Conservation (phyloP, 768 basidiomycete species). For the Termitomyces sp. region DNA sequence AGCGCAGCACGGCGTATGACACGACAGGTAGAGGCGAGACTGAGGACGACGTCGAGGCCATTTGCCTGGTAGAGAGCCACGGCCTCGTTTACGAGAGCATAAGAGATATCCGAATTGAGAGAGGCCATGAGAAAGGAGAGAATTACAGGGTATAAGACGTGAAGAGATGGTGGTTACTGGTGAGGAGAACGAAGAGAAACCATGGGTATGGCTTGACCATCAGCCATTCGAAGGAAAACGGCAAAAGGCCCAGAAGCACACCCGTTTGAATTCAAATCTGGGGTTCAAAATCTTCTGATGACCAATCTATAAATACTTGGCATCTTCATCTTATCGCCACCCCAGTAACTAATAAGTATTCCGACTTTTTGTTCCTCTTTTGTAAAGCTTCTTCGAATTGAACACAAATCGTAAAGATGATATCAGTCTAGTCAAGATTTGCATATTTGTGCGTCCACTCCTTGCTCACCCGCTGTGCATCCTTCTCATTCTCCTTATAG, state of each 20-base stretch:
- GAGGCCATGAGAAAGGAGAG: background rate
- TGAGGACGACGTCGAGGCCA: slow-evolving; percentile 16
- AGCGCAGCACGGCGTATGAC: slow-evolving; percentile 21
- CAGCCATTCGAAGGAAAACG: slow-evolving; percentile 13
- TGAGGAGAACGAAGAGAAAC: slow-evolving; percentile 3
- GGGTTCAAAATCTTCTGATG: slow-evolving; percentile 19
- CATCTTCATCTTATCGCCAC: slow-evolving; percentile 12
- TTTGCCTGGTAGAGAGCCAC: slow-evolving; percentile 9
- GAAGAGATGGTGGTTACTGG: slow-evolving; percentile 4
- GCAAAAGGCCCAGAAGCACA: slow-evolving; percentile 4
- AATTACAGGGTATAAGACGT: background rate
- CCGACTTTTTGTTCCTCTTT: background rate
- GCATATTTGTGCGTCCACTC: slow-evolving; percentile 97
- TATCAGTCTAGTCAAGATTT: slow-evolving; percentile 9
- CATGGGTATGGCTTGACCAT: slow-evolving; percentile 13
- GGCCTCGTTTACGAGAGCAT: slow-evolving; percentile 18
- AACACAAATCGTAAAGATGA: background rate
- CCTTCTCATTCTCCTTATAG: slow-evolving; percentile 96
- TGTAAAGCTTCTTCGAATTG: slow-evolving; percentile 3
- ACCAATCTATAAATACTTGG: slow-evolving; percentile 14
- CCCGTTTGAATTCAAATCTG: slow-evolving; percentile 18
- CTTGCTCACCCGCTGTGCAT: slow-evolving; percentile 84
- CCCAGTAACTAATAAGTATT: background rate
- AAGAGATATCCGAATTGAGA: slow-evolving; percentile 18
- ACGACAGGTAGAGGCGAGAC: slow-evolving; percentile 21